phyloP scores from a whole-genome alignment of 1,284 basidiomycete genomes.

The Puccinia sorghi region DNA sequence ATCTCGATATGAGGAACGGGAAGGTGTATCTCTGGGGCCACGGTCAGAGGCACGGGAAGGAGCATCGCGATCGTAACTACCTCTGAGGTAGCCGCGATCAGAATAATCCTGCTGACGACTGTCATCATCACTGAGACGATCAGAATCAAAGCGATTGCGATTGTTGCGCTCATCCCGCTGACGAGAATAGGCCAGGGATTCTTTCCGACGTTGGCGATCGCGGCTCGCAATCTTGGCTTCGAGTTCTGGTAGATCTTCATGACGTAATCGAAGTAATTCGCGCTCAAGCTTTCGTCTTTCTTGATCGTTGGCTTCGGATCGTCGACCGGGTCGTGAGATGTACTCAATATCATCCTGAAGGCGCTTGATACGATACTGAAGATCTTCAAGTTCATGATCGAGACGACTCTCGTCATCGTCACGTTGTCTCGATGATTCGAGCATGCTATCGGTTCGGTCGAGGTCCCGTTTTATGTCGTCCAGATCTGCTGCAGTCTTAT shows the following conservation, averaged over 20 bases:
- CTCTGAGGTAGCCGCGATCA: constrained; percentile 59
- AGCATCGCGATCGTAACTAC: constrained; percentile 59
- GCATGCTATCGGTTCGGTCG: constrained; percentile 75
- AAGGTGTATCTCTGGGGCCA: constrained; percentile 53
- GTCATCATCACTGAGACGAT: constrained; percentile 24
- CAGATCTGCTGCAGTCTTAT: constrained; percentile 70
- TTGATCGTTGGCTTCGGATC: constrained; percentile 74
- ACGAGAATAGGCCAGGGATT: constrained; percentile 62
- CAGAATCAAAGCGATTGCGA: constrained; percentile 58
- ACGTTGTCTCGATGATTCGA: constrained; percentile 72
- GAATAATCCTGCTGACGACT: constrained; percentile 49
- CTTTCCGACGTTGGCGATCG: constrained; percentile 77
- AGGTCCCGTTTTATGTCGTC: constrained; percentile 84
- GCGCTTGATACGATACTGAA: constrained; percentile 80
- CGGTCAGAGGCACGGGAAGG: constrained; percentile 39
- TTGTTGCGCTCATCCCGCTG: constrained; percentile 86
- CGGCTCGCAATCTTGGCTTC: constrained; percentile 80
- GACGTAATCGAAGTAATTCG: constrained; percentile 80
- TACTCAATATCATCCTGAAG: constrained; percentile 94
- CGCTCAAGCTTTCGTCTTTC: constrained; percentile 84
- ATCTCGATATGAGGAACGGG: constrained; percentile 56
- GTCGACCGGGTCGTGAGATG: constrained; percentile 73
- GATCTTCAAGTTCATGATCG: constrained; percentile 83
- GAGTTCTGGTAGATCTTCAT: constrained; percentile 86
- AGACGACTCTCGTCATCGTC: constrained; percentile 82